phyloP scores from a whole-genome alignment of 306 rosid genomes.

The Luffa aegyptiaca region DNA sequence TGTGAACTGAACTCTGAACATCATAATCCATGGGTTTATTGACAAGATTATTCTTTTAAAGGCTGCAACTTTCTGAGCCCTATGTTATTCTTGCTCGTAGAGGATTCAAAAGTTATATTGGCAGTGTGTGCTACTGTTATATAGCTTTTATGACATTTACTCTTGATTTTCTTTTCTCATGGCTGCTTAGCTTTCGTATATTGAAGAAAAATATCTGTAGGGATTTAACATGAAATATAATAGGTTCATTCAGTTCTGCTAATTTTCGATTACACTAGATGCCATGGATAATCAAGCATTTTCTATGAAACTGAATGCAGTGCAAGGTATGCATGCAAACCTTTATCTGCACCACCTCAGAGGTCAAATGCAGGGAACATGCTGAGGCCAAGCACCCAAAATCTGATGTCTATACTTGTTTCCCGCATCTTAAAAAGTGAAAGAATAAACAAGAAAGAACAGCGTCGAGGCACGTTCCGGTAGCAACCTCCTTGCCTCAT shows the following conservation, averaged over 20 bases:
- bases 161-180: not conserved
- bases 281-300: not conserved
- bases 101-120: not conserved
- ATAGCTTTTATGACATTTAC: not conserved
- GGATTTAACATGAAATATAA: not conserved
- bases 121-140: not conserved
- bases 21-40: not conserved
- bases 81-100: not conserved
- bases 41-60: not conserved
- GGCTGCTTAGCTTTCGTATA: not conserved
- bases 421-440: slow-evolving; percentile 46
- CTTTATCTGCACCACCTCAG: slow-evolving; percentile 49
- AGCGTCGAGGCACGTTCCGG: not conserved
- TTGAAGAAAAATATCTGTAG: not conserved
- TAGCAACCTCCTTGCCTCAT: not conserved
- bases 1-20: not conserved
- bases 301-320: slow-evolving; percentile 17
- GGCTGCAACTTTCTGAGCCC: not conserved
- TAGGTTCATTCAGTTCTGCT: not conserved
- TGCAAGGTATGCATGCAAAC: slow-evolving; percentile 66
- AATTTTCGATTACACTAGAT: not conserved
- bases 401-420: slow-evolving; percentile 37
- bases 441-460: not conserved
- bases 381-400: slow-evolving; percentile 58
- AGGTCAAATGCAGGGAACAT: slow-evolving; percentile 59